A percentile compares a stretch with the other conserved stretches of the same genome.
phyloP scores from a whole-genome alignment of 2,329 filamentous ascomycete genomes.

The Mycogone perniciosa region DNA sequence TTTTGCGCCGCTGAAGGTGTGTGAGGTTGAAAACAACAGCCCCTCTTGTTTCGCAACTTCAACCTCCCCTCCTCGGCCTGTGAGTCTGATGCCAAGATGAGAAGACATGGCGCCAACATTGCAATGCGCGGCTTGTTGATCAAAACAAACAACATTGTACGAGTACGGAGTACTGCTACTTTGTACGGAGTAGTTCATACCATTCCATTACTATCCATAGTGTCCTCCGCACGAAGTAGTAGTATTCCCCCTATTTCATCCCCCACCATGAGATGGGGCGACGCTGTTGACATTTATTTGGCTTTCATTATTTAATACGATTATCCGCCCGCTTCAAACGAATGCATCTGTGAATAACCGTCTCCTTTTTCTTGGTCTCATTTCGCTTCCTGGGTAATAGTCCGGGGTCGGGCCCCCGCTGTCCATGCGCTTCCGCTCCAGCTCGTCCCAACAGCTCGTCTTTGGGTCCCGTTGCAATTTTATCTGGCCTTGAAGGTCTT shows the following conservation, averaged over 20 bases:
- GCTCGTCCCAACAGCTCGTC: neutral
- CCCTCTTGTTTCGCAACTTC: too few species aligned
- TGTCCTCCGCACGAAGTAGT: neutral
- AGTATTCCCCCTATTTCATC: neutral
- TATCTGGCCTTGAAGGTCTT: neutral
- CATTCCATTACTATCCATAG: neutral
- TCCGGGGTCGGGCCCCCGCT: conserved; percentile 20
- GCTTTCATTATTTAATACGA: neutral
- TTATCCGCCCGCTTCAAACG: neutral
- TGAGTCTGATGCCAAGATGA: too few species aligned
- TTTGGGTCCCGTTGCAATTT: neutral
- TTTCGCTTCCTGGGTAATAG: conserved; percentile 27
- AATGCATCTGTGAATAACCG: neutral
- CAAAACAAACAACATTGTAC: conserved; percentile 26
- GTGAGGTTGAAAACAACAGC: too few species aligned
- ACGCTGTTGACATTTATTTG: neutral
- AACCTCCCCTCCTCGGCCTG: too few species aligned
- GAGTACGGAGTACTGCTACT: neutral
- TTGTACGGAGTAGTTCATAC: too few species aligned
- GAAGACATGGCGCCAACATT: conserved; percentile 3
- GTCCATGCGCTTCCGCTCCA: neutral
- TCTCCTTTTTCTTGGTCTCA: conserved; percentile 18
- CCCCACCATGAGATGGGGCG: neutral
- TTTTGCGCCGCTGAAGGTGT: neutral
- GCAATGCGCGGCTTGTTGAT: conserved; percentile 23